A percentile compares a stretch with the other conserved stretches of the same genome.
phyloP scores from a whole-genome alignment of 2,329 filamentous ascomycete genomes.

The Bisporella sp. region DNA sequence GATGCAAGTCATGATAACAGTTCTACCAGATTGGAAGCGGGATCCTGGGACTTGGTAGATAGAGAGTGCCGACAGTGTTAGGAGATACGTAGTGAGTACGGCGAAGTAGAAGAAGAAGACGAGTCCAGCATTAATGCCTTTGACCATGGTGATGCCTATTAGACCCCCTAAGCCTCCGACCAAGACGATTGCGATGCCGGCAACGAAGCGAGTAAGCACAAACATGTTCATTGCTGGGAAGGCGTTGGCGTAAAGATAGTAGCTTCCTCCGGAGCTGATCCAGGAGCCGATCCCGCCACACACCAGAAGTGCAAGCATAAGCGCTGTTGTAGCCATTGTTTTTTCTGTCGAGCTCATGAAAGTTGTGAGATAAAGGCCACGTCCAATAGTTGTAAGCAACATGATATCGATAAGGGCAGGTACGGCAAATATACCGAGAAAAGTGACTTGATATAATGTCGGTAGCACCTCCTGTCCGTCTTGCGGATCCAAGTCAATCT shows the following conservation, averaged over 20 bases:
- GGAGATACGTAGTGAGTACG: constrained; percentile 50
- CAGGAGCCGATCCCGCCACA: constrained; percentile 54
- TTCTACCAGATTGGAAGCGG: constrained; percentile 34
- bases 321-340: constrained; percentile 44
- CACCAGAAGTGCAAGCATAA: constrained; percentile 51
- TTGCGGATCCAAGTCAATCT: constrained; percentile 44
- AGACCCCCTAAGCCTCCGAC: constrained; percentile 37
- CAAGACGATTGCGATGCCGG: constrained; percentile 36
- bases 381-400: constrained; percentile 50
- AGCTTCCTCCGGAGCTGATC: constrained; percentile 55
- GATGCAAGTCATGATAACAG: constrained; percentile 47
- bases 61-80: constrained; percentile 42
- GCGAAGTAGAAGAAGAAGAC: constrained; percentile 54
- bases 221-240: constrained; percentile 37
- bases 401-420: constrained; percentile 55
- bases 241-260: constrained; percentile 50
- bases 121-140: constrained; percentile 38
- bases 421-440: constrained; percentile 53
- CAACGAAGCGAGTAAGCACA: constrained; percentile 36
- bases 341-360: constrained; percentile 45
- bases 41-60: constrained; percentile 44
- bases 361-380: constrained; percentile 53
- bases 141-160: constrained; percentile 38
- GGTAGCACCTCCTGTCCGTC: constrained; percentile 36
- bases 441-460: constrained; percentile 44